Base-by-base conservation (phyloP, 352 stramenopile genomes). In the Globisporangium carolinianum region DNA sequence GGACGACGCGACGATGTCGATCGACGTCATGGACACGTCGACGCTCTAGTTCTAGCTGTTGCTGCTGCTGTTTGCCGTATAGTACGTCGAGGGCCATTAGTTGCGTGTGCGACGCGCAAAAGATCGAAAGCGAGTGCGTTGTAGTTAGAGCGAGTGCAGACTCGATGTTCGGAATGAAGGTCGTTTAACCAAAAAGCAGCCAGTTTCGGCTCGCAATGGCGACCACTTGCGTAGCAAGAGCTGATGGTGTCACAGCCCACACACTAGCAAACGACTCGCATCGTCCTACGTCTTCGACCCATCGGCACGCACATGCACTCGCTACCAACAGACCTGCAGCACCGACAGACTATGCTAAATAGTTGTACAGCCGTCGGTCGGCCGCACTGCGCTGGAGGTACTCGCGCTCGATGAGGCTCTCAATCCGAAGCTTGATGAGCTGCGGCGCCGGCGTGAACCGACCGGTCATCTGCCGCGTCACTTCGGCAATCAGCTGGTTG, bases 391-490 rank as follows among this genome's bases (percentile, higher is more conserved):
- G 90, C 68, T 99, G 93, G 47, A 99, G 76, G 74, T 99, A 99
- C 72, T 99, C 97, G 54, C 97, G 86, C 67, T 99, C 97, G 63
- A 99, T 99, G 15, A 99, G 83, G 62, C 89, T 97, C 73, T 99
- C 97, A 58, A 99, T 98, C 46, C 97, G 84, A 58, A 98, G 95
- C 84, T 99, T 99, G 74, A 99, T 96, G 57, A 98, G 91, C 58
- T 98, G 85, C 4, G 94, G 94, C 18, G 90, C 79, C 14, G 96
- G 95, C 5, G 93, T 83, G 71, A 99, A 99, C 51, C 95, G 87
- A 24, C 92, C 71, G 12, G 72, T 73, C 72, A 96, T 90, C 58
- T 96, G 86, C 6, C 78, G 75, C 15, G 87, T 94, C 18, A 97
- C 78, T 70, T 98, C 93, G 18, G 80, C 83, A 59, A 98, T 95